Evolutionary conservation across 768 basidiomycete species (phyloP), one percentile per base, ranked within the genome.

Genomic region (Auriculariales sp.): DNA sequence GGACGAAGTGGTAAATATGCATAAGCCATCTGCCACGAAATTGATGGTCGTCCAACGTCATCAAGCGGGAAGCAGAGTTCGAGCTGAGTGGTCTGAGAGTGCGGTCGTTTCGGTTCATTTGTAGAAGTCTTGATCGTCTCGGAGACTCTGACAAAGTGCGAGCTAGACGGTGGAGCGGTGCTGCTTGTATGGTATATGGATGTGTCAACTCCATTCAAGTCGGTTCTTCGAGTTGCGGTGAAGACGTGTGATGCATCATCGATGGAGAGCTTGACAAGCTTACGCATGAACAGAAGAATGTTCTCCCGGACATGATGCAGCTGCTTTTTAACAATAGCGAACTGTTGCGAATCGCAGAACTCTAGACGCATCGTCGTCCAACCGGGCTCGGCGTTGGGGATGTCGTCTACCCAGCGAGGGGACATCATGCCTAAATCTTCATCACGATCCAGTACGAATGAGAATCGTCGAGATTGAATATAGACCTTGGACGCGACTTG

Each of bases 231-330:
- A n/a, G n/a, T n/a, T n/a, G n/a, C n/a, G n/a, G n/a, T n/a, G n/a
- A n/a, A n/a, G n/a, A n/a, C n/a, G n/a, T n/a, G n/a, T 33, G 32
- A 33, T 11, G n/a, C 36, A 22, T 39, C 25, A 11, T 35, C 39
- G 50, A 61, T 48, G 9, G 27, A 34, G 24, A 61, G 31, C 2
- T 25, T 17, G 28, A 57, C 53, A 4, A 61, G 49, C 25, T 54
- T 33, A 27, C 59, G 59, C 5, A 61, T 48, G 45, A 61, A 61
- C 9, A 61, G 50, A n/a, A 61, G 57, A 7, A 61, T 25, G n/a
- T 55, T 49, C 2, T 60, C 56, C 14, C 53, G 53, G 17, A 61
- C 45, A 24, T 46, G 48, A 9, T 28, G 36, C 1, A 60, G 48
- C 10, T 57, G 56, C 39, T 19, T 7, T 15, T 25, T 19, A 4